Conservation (phyloP, 164 flowering plant species). For the Vitis rotundifolia region DNA sequence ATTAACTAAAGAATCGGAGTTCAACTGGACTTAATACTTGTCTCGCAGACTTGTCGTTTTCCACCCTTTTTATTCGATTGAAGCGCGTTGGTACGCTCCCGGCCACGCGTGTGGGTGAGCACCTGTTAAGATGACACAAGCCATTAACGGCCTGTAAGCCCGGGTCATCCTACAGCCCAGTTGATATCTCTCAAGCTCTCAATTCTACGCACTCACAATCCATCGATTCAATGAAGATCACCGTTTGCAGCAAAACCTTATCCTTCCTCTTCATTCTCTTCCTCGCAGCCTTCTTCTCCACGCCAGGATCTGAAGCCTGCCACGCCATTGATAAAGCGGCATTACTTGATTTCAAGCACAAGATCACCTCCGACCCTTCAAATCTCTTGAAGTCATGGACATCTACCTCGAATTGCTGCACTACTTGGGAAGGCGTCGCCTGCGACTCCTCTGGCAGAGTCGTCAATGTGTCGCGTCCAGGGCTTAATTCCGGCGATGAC, state of each 20-base stretch:
- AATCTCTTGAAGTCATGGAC: conserved; percentile 47
- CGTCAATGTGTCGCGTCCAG: conserved; percentile 54
- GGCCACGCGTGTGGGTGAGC: no score
- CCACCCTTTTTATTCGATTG: no score
- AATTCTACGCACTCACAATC: no score
- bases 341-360: conserved; percentile 53
- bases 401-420: conserved; percentile 54
- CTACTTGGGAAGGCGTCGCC: conserved; percentile 53
- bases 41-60: no score
- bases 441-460: conserved; percentile 55
- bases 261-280: conserved; percentile 14
- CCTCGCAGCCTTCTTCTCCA: no score
- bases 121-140: no score
- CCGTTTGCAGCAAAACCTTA: not conserved
- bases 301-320: conserved; percentile 28
- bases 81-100: no score
- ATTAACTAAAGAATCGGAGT: no score
- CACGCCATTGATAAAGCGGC: conserved; percentile 46
- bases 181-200: no score
- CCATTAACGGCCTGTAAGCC: no score
- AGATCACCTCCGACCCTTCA: conserved; percentile 55
- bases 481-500: conserved; percentile 40
- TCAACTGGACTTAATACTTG: no score
- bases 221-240: not conserved
- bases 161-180: no score